Base-by-base conservation (phyloP, 2,329 filamentous ascomycete genomes). In the Colletotrichum salicis region DNA sequence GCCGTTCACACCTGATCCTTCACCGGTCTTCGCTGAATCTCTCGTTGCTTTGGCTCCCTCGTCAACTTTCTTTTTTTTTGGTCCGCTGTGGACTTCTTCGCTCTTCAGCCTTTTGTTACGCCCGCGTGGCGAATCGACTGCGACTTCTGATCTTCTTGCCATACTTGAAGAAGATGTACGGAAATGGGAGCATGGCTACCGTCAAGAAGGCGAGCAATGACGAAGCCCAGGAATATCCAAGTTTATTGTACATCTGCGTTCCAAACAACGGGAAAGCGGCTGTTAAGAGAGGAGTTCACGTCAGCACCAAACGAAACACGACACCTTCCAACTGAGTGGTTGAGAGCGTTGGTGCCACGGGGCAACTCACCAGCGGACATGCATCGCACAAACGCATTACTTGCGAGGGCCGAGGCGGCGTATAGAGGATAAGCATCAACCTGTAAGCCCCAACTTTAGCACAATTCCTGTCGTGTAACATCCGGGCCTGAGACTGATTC, bases 371-470 rank as follows among this genome's bases (percentile, higher is more conserved):
- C 86, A 71, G 92, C 95, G 84, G 97, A 96, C 24, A 87, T 86
- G 74, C 92, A 94, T 64, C 95, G 88, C 69, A 93, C 89, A 79
- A 96, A 94, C 58, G 92, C 92, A 77, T 97, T 96, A 56, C 94
- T 94, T 13, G 95, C 94, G 80, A 97, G 86, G 4, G 94, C 94
- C 70, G 88, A 91, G 58, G 93, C 93, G 31, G 93, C 92, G 79
- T 93, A 94, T 31, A 90, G 81, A 65, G 92, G 92, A 81, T 95
- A 95, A 27, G 92, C 92, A 79, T 94, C 93, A 75, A 94, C 92
- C 82, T 89, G 76, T 33, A 84, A 70, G 56, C 19, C 31, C 55
- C 54, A 59, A 54, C 45, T 29, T 70, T 73, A 71, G 73, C 65
- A 60, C 55, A 45, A 33, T 68, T 37, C 37, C 37, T 55, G 59